Base-by-base conservation (phyloP, 2,329 filamentous ascomycete species). In the Penicillium frequentans region DNA sequence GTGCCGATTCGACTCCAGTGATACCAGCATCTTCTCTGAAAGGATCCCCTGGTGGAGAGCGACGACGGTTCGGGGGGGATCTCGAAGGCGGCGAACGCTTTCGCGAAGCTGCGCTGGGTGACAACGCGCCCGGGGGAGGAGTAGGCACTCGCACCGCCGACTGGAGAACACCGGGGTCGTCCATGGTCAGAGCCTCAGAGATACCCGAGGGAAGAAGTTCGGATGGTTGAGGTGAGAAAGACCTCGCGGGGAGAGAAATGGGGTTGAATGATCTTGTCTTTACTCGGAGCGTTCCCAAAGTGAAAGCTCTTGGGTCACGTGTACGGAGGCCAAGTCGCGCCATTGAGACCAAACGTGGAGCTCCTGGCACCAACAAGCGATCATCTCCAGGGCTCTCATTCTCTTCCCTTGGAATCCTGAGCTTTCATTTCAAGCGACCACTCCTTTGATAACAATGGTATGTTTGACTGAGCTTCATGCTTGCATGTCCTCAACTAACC, bases 141-240 rank as follows among this genome's bases (percentile, higher is more conserved):
- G 84, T 85, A 49, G 84, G 84, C 61, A 86, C 78, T 63, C 84
- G 82, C 61, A 86, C 83, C 48, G 84, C 84, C 31, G 81, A 83
- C 60, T 82, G 80, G 55, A 83, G 73, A 63, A 80, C 74, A 53
- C 79, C 72, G 52, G 76, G 67, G 57, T 79, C 77, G 50, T 75
- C 73, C 77, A 79, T 79, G 52, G 51, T 69, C 58, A 58, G 45
- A 31, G 33, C 52, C 51, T 56, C 49, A 43, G 59, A 39, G 44
- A 48, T 24, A 46, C 55, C 62, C 60, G 53, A 33, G 37, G 27
- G 31, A 47, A 21, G 8, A 47, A 31, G 9, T 35, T 48, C 58
- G 52, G 26, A 46, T 45, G 19, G 27, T 23, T 35, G 48, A 39
- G 51, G 53, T 19, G 21, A 49, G 45, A 42, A 23, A 37, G 21